phyloP scores from a whole-genome alignment of 495 filamentous ascomycete species.

The Penicillium malachiteum region DNA sequence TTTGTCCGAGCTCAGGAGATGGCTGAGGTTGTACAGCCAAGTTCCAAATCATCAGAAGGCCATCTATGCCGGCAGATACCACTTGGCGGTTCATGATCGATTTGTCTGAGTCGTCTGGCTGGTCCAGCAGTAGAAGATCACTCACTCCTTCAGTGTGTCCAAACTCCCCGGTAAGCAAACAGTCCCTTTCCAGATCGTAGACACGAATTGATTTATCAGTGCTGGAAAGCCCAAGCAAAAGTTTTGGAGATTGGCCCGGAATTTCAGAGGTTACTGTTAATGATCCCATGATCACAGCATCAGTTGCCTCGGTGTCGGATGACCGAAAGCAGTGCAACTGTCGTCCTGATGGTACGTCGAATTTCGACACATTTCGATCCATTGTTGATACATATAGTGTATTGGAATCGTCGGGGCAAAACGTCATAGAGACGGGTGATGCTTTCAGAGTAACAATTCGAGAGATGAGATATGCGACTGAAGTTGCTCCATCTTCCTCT shows the following conservation, averaged over 20 bases:
- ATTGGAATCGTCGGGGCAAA: constrained; percentile 57
- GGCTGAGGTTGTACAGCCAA: constrained; percentile 48
- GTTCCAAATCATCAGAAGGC: constrained; percentile 83
- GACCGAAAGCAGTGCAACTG: constrained; percentile 73
- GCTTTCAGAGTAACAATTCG: constrained; percentile 78
- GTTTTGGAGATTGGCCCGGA: constrained; percentile 40
- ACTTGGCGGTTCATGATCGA: constrained; percentile 45
- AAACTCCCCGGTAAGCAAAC: constrained; percentile 81
- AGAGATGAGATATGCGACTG: constrained; percentile 71
- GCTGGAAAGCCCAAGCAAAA: constrained; percentile 81
- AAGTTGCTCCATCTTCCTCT: constrained; percentile 61
- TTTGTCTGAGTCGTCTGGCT: constrained; percentile 40
- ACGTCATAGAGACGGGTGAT: constrained; percentile 79
- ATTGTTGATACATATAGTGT: constrained; percentile 73
- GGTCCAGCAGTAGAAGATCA: constrained; percentile 71
- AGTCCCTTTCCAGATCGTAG: constrained; percentile 75
- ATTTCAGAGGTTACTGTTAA: constrained; percentile 55
- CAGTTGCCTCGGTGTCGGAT: constrained; percentile 70
- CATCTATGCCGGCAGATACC: constrained; percentile 77
- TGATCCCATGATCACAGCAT: constrained; percentile 79
- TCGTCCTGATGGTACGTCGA: constrained; percentile 70
- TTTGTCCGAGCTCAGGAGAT: constrained; percentile 28
- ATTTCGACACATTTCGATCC: constrained; percentile 77
- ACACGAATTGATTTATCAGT: constrained; percentile 92
- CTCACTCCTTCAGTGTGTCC: constrained; percentile 92